These are phyloP conservation scores for Thielaviopsis ethacetica DNA, from an alignment of 2,329 filamentous ascomycete species.

Conservation along the genomic window DNA sequence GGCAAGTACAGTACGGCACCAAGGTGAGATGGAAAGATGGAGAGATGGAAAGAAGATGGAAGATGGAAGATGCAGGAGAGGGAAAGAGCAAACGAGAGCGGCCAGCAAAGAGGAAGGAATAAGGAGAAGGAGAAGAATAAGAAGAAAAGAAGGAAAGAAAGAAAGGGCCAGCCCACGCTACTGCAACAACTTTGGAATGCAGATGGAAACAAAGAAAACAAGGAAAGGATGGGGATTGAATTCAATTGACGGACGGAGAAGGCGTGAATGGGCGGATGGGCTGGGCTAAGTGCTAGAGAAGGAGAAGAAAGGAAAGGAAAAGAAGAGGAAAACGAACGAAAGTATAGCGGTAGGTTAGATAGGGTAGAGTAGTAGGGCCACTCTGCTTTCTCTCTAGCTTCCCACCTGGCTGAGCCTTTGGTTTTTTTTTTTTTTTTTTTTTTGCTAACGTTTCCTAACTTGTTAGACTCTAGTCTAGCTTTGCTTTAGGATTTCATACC, in stretches of 20 bases:
- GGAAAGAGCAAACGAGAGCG: not conserved
- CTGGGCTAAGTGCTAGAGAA: not conserved
- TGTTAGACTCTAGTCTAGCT: too few species aligned
- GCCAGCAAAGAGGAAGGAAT: not conserved
- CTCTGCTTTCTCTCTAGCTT: not conserved
- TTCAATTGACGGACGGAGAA: not conserved
- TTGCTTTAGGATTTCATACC: not conserved
- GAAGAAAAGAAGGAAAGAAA: constrained; percentile 1
- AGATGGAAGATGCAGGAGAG: not conserved
- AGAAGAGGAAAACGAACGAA: not conserved
- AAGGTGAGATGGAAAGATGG: not conserved
- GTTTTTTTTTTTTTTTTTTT: too few species aligned
- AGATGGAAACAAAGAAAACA: not conserved
- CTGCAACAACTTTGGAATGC: not conserved
- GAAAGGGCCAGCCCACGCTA: not conserved
- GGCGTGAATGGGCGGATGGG: not conserved
- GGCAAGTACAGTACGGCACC: not conserved
- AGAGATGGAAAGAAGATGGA: not conserved
- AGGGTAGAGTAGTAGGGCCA: not conserved
- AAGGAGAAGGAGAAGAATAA: not conserved
- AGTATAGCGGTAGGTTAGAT: not conserved
- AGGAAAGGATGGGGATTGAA: constrained; percentile 1
- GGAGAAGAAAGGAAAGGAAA: constrained; percentile 1
- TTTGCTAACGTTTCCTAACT: too few species aligned
- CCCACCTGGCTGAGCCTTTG: too few species aligned